Evolutionary conservation across 345 rosid genomes (phyloP).

Genomic region (Capsella bursapastoris): DNA sequence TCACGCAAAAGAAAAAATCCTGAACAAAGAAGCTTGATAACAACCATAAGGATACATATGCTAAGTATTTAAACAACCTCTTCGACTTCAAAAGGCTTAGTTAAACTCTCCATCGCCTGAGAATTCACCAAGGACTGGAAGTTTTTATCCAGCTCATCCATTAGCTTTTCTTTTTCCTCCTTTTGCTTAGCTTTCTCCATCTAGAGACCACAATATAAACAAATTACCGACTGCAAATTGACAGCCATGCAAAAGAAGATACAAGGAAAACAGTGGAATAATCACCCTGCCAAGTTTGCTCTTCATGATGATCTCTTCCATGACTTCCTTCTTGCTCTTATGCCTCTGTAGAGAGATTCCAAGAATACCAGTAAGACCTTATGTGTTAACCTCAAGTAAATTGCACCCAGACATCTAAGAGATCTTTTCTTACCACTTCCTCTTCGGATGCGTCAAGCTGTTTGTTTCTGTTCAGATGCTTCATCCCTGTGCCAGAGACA

Average conservation of each 20-base stretch:
- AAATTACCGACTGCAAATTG: constrained; percentile 18
- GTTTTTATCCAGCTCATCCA: constrained; percentile 79
- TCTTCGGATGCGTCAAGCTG: constrained; percentile 44
- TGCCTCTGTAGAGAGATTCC: constrained; percentile 58
- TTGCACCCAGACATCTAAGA: background rate
- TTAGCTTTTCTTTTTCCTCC: constrained; percentile 77
- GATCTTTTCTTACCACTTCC: constrained; percentile 58
- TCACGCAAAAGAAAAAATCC: constrained; percentile 28
- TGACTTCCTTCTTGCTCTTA: constrained; percentile 86
- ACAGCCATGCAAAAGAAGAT: constrained; percentile 18
- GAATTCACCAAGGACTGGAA: constrained; percentile 72
- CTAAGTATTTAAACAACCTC: constrained; percentile 24
- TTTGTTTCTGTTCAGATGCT: constrained; percentile 47
- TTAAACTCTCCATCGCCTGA: constrained; percentile 58
- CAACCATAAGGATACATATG: background rate
- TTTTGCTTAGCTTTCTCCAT: constrained; percentile 87
- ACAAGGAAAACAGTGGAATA: constrained; percentile 21
- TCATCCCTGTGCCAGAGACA: constrained; percentile 43
- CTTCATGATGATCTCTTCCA: constrained; percentile 91
- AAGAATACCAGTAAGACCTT: constrained; percentile 12
- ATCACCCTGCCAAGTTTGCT: constrained; percentile 92
- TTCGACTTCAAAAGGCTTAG: constrained; percentile 49
- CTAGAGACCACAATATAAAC: constrained; percentile 45
- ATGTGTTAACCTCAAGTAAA: constrained; percentile 5
- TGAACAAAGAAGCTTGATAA: background rate